Percentiles rank a stretch among this genome's conserved stretches.
Conservation (phyloP, 1,284 basidiomycete genomes). For the Sparassis latifolia region DNA sequence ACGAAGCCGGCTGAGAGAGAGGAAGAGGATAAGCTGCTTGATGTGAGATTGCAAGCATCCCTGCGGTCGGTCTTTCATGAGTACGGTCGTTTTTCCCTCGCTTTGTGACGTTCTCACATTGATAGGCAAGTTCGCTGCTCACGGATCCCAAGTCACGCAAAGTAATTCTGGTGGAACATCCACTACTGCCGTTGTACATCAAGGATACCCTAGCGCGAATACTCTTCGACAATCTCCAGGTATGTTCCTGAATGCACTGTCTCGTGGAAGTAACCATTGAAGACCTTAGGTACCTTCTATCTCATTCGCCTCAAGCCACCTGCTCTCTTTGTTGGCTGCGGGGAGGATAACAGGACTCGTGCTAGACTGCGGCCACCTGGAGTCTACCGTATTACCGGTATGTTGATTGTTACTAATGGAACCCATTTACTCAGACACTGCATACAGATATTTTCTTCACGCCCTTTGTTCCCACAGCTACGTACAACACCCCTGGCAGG, state of each 20-base stretch:
- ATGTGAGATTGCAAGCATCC: conserved; percentile 60
- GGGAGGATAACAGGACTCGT: conserved; percentile 91
- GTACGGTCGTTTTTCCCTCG: conserved; percentile 41
- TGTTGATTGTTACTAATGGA: conserved; percentile 22
- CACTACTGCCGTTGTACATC: conserved; percentile 78
- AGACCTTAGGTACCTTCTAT: conserved; percentile 75
- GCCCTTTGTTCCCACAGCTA: conserved; percentile 79
- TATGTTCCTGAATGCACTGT: conserved; percentile 24
- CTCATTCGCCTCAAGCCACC: conserved; percentile 84
- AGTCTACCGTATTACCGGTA: conserved; percentile 85
- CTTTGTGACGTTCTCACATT: neutral
- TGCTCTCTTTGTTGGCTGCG: conserved; percentile 78
- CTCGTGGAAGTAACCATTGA: conserved; percentile 5
- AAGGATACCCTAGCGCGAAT: conserved; percentile 85
- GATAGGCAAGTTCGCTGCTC: conserved; percentile 67
- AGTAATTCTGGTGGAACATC: conserved; percentile 88
- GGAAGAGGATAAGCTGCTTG: conserved; percentile 69
- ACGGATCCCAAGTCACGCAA: conserved; percentile 92
- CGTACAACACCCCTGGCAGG: conserved; percentile 82
- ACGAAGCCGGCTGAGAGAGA: conserved; percentile 47
- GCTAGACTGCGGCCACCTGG: conserved; percentile 86
- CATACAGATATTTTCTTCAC: conserved; percentile 78
- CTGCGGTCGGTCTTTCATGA: conserved; percentile 79
- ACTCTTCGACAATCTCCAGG: conserved; percentile 88
- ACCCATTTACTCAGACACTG: neutral